Evolutionary conservation across 352 stramenopile species (phyloP).

Genomic region (Pythium pectinolyticum): DNA sequence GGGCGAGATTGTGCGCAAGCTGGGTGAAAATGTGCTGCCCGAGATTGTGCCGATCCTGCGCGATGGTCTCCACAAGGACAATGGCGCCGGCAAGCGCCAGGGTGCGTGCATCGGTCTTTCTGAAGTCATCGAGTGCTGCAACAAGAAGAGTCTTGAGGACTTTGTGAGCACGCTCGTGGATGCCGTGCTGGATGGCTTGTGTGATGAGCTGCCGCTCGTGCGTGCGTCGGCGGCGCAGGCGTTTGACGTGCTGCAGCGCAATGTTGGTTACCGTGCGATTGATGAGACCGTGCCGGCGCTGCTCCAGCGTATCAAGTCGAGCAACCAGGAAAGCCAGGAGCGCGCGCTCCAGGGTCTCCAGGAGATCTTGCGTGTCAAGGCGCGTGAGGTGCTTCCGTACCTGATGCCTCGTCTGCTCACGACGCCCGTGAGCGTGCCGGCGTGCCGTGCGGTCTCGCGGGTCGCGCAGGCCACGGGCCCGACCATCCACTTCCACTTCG

Average conservation of each 20-base stretch:
- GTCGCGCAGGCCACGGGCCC: constrained; percentile 93
- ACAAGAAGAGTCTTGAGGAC: constrained; percentile 95
- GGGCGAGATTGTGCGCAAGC: constrained; percentile 98
- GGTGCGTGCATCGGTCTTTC: constrained; percentile 98
- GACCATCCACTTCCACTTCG: constrained; percentile 96
- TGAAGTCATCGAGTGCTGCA: constrained; percentile 97
- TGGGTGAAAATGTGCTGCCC: constrained; percentile 98
- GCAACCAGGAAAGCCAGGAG: constrained; percentile 58
- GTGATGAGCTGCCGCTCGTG: constrained; percentile 90
- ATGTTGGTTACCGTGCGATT: constrained; percentile 94
- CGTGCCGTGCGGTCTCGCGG: constrained; percentile 90
- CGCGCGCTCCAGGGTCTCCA: constrained; percentile 96
- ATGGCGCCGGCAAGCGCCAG: constrained; percentile 76
- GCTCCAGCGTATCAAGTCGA: constrained; percentile 91
- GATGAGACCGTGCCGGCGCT: constrained; percentile 97
- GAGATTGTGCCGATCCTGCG: constrained; percentile 98
- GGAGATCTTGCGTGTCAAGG: constrained; percentile 96
- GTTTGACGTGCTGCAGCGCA: constrained; percentile 96
- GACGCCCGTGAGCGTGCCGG: constrained; percentile 87
- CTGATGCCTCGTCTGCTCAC: constrained; percentile 96
- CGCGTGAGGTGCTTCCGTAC: constrained; percentile 96
- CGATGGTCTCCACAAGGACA: constrained; percentile 83
- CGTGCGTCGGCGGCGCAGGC: constrained; percentile 93
- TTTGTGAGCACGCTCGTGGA: constrained; percentile 97
- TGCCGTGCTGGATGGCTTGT: constrained; percentile 97